These are phyloP conservation scores for Tolypocladium cylindrosporum DNA, from an alignment of 2,329 filamentous ascomycete species.

Conservation along the genomic window DNA sequence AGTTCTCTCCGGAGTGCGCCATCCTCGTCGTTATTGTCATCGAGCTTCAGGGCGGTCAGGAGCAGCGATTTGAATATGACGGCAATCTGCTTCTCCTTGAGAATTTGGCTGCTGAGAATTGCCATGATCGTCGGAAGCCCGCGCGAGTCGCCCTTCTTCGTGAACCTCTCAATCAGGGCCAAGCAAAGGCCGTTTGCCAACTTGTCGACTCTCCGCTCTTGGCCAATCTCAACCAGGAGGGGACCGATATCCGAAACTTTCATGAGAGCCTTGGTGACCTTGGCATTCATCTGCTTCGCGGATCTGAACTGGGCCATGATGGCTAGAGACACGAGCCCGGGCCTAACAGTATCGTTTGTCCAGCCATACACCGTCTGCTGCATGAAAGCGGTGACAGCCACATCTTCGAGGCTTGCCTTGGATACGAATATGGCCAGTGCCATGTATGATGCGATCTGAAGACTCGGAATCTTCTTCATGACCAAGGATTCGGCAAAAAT, in stretches of 20 bases:
- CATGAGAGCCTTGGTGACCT: conserved; percentile 59
- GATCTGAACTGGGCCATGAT: conserved; percentile 74
- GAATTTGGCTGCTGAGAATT: conserved; percentile 47
- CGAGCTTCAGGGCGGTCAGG: conserved; percentile 46
- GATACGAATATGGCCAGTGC: conserved; percentile 75
- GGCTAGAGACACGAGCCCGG: conserved; percentile 69
- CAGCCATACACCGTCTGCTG: conserved; percentile 74
- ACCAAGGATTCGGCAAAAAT: conserved; percentile 68
- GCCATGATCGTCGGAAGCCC: conserved; percentile 51
- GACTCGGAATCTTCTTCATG: conserved; percentile 63
- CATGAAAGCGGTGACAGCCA: conserved; percentile 78
- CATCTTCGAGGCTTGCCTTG: conserved; percentile 70
- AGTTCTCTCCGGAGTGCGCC: conserved; percentile 52
- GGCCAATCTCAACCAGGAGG: conserved; percentile 50
- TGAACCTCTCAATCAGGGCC: conserved; percentile 51
- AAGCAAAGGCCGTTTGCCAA: conserved; percentile 63
- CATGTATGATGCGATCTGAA: conserved; percentile 87
- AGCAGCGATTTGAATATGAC: conserved; percentile 58
- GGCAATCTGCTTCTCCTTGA: conserved; percentile 53
- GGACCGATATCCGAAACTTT: conserved; percentile 51
- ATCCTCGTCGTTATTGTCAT: conserved; percentile 42
- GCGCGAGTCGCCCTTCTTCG: conserved; percentile 46
- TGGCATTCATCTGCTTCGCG: conserved; percentile 56
- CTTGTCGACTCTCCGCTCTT: conserved; percentile 58
- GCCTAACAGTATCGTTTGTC: conserved; percentile 60